Conservation (phyloP, 73 alveolate species). For the Durusdinium trenchii region DNA sequence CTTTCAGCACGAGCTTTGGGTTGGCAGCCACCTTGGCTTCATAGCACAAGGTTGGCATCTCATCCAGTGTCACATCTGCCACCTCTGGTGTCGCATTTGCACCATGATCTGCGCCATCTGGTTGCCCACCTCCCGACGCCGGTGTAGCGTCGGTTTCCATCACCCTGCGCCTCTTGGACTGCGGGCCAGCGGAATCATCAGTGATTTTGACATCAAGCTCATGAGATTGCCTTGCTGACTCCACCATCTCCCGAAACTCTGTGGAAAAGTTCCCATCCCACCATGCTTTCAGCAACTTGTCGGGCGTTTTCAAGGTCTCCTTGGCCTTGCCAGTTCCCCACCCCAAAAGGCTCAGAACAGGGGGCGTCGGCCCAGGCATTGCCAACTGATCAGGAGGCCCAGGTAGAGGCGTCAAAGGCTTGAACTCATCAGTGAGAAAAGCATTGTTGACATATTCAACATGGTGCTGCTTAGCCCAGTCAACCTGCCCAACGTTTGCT, state of each 20-base stretch:
- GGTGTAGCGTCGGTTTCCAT: not conserved
- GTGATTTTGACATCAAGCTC: not conserved
- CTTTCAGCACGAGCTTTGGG: conserved; percentile 7
- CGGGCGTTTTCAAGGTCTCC: not conserved
- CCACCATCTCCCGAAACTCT: not conserved
- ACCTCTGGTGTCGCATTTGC: not conserved
- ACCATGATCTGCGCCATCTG: not conserved
- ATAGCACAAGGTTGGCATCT: not conserved
- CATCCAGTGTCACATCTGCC: not conserved
- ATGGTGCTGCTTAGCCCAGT: conserved; percentile 26
- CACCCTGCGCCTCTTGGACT: not conserved
- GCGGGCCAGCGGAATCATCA: not conserved
- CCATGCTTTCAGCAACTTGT: not conserved
- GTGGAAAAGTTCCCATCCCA: not conserved
- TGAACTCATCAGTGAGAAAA: not conserved
- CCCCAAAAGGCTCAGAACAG: not conserved
- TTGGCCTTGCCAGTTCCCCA: not conserved
- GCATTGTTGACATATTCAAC: not conserved
- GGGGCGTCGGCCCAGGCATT: not conserved
- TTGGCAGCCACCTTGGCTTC: not conserved
- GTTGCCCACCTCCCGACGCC: not conserved
- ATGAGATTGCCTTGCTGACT: not conserved
- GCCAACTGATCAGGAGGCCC: not conserved
- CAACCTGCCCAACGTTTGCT: not conserved
- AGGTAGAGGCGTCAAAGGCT: not conserved